phyloP scores from a whole-genome alignment of 2,329 filamentous ascomycete genomes.

The Rosellinia necatrix region DNA sequence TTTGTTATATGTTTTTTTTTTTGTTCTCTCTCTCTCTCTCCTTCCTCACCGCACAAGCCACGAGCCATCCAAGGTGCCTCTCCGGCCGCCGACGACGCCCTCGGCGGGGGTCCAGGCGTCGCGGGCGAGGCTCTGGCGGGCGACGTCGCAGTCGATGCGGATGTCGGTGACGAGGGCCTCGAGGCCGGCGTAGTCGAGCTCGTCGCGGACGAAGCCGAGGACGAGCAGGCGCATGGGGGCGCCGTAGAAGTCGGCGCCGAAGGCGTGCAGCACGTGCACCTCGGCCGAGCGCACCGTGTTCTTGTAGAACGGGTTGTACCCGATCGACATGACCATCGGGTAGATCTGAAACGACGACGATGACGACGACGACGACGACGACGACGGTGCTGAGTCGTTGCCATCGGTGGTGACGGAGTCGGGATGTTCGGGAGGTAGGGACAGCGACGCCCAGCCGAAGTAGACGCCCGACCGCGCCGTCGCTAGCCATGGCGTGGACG shows the following conservation, averaged over 20 bases:
- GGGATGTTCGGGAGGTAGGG: slow-evolving; percentile 56
- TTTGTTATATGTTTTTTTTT: neutral
- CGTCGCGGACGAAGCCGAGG: slow-evolving; percentile 84
- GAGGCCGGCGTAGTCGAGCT: slow-evolving; percentile 83
- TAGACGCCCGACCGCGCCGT: slow-evolving; percentile 81
- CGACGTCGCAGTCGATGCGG: slow-evolving; percentile 83
- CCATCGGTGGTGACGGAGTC: slow-evolving; percentile 40
- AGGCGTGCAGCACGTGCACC: slow-evolving; percentile 83
- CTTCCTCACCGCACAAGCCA: slow-evolving; percentile 38
- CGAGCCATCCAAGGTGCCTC: slow-evolving; percentile 36
- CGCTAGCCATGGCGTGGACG: slow-evolving; percentile 63
- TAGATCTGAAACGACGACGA: slow-evolving; percentile 54
- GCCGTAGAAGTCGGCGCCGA: slow-evolving; percentile 83
- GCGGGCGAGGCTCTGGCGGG: slow-evolving; percentile 71
- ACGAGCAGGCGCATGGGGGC: slow-evolving; percentile 78
- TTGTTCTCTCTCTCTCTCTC: neutral
- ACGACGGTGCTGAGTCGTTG: slow-evolving; percentile 29
- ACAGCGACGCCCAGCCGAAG: slow-evolving; percentile 86
- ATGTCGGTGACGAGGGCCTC: slow-evolving; percentile 90
- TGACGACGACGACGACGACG: neutral
- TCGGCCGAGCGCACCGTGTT: slow-evolving; percentile 86
- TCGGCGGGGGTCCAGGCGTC: slow-evolving; percentile 59
- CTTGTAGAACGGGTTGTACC: slow-evolving; percentile 97
- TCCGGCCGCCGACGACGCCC: slow-evolving; percentile 43
- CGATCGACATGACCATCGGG: slow-evolving; percentile 92